Evolutionary conservation across 352 stramenopile genomes (phyloP).

Genomic region (Globisporangium rhizosaccharum): DNA sequence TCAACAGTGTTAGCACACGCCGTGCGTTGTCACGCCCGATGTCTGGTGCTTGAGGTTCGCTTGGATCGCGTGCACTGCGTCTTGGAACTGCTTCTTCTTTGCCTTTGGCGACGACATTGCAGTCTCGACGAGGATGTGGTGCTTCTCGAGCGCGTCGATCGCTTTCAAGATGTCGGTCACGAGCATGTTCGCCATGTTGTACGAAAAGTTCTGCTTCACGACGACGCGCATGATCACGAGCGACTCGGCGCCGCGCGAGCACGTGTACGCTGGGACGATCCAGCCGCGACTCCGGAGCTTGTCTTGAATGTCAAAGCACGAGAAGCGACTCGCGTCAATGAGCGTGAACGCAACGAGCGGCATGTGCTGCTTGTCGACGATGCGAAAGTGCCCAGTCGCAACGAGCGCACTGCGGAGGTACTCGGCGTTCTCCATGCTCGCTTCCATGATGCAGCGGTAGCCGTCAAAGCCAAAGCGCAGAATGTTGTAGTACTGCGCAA

Average conservation of each 20-base stretch:
- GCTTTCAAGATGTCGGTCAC: conserved; percentile 83
- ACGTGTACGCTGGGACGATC: conserved; percentile 90
- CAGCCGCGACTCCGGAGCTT: conserved; percentile 81
- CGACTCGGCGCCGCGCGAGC: conserved; percentile 72
- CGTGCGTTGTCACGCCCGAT: conserved; percentile 70
- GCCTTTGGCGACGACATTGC: conserved; percentile 78
- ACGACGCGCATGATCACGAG: conserved; percentile 89
- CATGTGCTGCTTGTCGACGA: conserved; percentile 90
- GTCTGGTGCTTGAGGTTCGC: conserved; percentile 70
- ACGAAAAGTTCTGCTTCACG: conserved; percentile 89
- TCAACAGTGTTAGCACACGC: conserved; percentile 50
- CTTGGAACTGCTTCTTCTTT: conserved; percentile 57
- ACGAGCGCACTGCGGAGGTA: conserved; percentile 72
- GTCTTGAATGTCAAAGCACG: conserved; percentile 90
- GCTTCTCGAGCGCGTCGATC: conserved; percentile 76
- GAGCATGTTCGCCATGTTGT: conserved; percentile 86
- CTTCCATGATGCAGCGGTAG: conserved; percentile 86
- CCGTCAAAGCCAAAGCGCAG: conserved; percentile 88
- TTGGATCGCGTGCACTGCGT: conserved; percentile 64
- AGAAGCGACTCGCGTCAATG: conserved; percentile 75
- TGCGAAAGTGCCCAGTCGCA: conserved; percentile 80
- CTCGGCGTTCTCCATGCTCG: conserved; percentile 84
- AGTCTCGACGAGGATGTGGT: conserved; percentile 65
- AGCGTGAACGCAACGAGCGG: conserved; percentile 85
- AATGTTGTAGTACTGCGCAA: conserved; percentile 93